Evolutionary conservation across 768 basidiomycete species (phyloP), one percentile per base, ranked within the genome.

Genomic region (Dacryopinax primogenitus): DNA sequence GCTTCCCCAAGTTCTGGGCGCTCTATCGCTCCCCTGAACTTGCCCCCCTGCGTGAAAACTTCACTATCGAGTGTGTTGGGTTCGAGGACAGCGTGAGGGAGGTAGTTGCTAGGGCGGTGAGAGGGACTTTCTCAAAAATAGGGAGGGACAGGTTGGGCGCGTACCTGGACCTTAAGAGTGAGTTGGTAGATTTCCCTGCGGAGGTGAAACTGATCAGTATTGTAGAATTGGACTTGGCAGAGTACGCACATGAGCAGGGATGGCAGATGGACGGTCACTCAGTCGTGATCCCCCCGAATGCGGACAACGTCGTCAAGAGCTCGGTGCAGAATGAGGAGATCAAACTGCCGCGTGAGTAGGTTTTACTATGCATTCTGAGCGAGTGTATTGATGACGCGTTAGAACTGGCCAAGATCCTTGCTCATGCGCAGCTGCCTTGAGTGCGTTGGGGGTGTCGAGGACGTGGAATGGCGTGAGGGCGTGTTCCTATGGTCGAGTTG

Each of bases 1-100:
- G 88, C 65, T 93, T 94, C 79, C 86, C 89, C 61, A 82, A 85
- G 1, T 94, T 94, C 78, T 94, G 92, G 92, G 71, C 78, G 66
- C 75, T 81, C 30, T 92, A 88, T 75, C 82, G 77, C 68, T 90
- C 89, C 1, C 83, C 83, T 28, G 79, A 83, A 47, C 78, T 90
- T 4, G 86, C 88, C 68, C 73, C 75, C n/a, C 76, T 92, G 63
- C 81, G 91, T 45, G 88, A 90, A 69, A 91, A 92, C 73, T 92
- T 90, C 73, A 92, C 89, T 1, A 81, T 91, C 4, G 91, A 92
- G 73, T 86, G 84, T 64, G 78, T 80, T 33, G 90, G 91, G 1
- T 92, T 92, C 68, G 90, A 92, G 71, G 83, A 90, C 72, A 81
- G 87, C n/a, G 82, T 92, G 37, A 78, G 91, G 58, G 83, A 85